Evolutionary conservation across 176 grass and related monocot species (phyloP).

Genomic region (Otatea glauca): DNA sequence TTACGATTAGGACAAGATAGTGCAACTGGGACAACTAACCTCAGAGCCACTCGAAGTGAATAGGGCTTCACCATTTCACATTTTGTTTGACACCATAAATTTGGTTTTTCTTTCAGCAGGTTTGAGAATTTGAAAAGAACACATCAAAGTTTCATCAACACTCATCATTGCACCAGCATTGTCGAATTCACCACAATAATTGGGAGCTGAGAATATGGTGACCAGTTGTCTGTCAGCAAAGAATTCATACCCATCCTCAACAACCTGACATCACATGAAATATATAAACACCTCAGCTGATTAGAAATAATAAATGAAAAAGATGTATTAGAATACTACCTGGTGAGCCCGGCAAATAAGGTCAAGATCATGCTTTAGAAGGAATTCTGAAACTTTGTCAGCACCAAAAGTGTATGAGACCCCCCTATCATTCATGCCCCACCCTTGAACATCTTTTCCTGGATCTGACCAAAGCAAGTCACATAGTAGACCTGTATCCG

Average conservation of each 20-base stretch:
- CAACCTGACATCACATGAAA: slow-evolving; percentile 67
- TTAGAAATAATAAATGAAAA: slow-evolving; percentile 16
- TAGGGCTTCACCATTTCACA: slow-evolving; percentile 54
- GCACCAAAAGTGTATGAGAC: slow-evolving; percentile 91
- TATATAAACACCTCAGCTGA: slow-evolving; percentile 25
- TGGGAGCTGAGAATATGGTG: slow-evolving; percentile 93
- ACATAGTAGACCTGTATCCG: slow-evolving; percentile 78
- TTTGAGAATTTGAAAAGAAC: slow-evolving; percentile 96
- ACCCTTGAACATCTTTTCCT: slow-evolving; percentile 77
- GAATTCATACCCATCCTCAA: slow-evolving; percentile 97
- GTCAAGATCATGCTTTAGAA: slow-evolving; percentile 79
- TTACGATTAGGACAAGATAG: not conserved
- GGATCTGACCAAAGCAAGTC: slow-evolving; percentile 94
- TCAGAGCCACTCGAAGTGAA: slow-evolving; percentile 33
- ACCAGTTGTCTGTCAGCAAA: slow-evolving; percentile 93
- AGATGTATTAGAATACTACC: slow-evolving; percentile 40
- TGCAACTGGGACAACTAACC: slow-evolving; percentile 48
- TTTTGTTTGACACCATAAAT: slow-evolving; percentile 77
- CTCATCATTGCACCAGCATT: slow-evolving; percentile 97
- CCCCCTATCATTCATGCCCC: slow-evolving; percentile 95
- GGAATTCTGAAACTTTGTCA: slow-evolving; percentile 81
- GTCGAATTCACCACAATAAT: slow-evolving; percentile 97
- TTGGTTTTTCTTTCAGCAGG: slow-evolving; percentile 86
- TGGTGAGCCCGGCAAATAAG: slow-evolving; percentile 90
- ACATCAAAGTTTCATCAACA: slow-evolving; percentile 94